Evolutionary conservation across 805 yeast genomes (phyloP).

Genomic region (Hanseniaspora mollemarum): DNA sequence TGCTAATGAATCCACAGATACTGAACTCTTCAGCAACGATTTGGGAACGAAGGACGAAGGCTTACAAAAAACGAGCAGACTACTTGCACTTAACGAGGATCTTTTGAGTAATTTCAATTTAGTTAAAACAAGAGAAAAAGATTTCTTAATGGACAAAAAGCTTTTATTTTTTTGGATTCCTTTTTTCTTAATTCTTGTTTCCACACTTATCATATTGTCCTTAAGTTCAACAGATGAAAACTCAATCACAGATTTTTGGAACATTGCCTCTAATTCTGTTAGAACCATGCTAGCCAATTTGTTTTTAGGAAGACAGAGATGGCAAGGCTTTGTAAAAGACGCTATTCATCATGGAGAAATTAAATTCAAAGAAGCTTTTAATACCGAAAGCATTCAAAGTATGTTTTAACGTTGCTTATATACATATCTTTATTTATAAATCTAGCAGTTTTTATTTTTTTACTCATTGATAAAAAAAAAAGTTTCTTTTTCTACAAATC

Average conservation of each 20-base stretch:
- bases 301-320: constrained; percentile 43
- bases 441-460: neutral
- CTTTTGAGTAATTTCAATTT: constrained; percentile 20
- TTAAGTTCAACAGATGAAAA: constrained; percentile 31
- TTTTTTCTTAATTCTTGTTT: constrained; percentile 44
- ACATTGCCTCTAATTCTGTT: constrained; percentile 31
- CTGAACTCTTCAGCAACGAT: constrained; percentile 27
- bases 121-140: constrained; percentile 32
- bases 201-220: constrained; percentile 34
- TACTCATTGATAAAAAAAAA: neutral
- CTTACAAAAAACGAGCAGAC: constrained; percentile 18
- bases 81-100: constrained; percentile 32
- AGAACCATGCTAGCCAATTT: constrained; percentile 39
- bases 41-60: constrained; percentile 12
- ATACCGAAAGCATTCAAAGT: constrained; percentile 4
- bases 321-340: constrained; percentile 35
- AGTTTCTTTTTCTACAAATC: neutral
- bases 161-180: constrained; percentile 88
- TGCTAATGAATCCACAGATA: constrained; percentile 18
- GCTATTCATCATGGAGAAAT: constrained; percentile 15
- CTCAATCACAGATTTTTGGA: constrained; percentile 24
- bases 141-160: constrained; percentile 63
- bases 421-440: neutral
- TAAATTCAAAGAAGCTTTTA: constrained; percentile 14
- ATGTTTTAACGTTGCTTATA: neutral